Evolutionary conservation across 2,329 filamentous ascomycete genomes (phyloP), one percentile per base, ranked within the genome.

Genomic region (Penicillium sp.): DNA sequence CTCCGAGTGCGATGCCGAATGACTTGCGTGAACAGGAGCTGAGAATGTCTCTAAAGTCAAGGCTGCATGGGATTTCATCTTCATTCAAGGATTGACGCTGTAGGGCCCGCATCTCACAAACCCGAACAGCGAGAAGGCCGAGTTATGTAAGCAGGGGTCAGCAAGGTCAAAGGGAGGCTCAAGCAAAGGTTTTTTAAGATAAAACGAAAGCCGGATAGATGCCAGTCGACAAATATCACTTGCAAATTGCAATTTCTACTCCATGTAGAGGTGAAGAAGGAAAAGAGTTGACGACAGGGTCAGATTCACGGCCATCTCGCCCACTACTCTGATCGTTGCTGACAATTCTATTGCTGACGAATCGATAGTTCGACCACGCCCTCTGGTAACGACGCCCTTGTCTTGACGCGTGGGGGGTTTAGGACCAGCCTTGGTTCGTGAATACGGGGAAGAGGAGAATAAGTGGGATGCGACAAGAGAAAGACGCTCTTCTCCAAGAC

Each of bases 401-500:
- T 16, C 33, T 34, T 6, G 13, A 34, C 18, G 21, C n/a, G 10
- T 14, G 40, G 43, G 23, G 23, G 47, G 19, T 33, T 21, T 10
- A 28, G 10, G 3, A 19, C 10, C 18, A 23, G 42, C 28, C 23
- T 33, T 43, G 3, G 24, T 56, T 29, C 42, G 26, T 31, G 5
- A 21, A 31, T 6, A 11, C 14, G n/a, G 37, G 34, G 26, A 45
- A 44, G 31, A n/a, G n/a, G n/a, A n/a, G n/a, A n/a, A n/a, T n/a
- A n/a, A n/a, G 24, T 23, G 39, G 55, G 24, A 10, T 7, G 29
- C 13, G 21, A 18, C 9, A 14, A 9, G 23, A n/a, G 13, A 5
- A 14, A 48, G 37, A 10, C 23, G 29, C 44, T 36, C 18, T 43
- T 37, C 34, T 18, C 54, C 47, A 59, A 54, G 50, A 26, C 51